Evolutionary conservation across 345 rosid genomes (phyloP).

Genomic region (Hibiscus mutabilis): DNA sequence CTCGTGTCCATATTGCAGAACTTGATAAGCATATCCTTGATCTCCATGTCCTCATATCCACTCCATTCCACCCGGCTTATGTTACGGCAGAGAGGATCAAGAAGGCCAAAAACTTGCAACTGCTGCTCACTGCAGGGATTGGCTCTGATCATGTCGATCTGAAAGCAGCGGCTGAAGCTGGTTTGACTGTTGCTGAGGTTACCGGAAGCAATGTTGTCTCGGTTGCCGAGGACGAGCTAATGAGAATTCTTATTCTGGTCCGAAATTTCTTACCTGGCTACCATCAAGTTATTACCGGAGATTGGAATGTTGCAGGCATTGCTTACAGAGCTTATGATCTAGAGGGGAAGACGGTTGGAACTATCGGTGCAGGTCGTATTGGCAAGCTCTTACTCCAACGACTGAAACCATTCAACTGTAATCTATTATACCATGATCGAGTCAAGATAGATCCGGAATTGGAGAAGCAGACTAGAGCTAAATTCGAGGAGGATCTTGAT

Average conservation of each 20-base stretch:
- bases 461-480: constrained; percentile 67
- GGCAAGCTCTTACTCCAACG: constrained; percentile 84
- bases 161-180: constrained; percentile 83
- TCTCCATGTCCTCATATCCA: constrained; percentile 72
- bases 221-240: constrained; percentile 93
- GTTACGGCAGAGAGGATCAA: constrained; percentile 85
- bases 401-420: constrained; percentile 86
- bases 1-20: constrained; percentile 29
- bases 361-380: constrained; percentile 86
- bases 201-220: constrained; percentile 92
- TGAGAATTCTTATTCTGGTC: constrained; percentile 86
- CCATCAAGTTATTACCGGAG: constrained; percentile 71
- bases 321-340: constrained; percentile 90
- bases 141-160: constrained; percentile 93
- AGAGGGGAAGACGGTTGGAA: constrained; percentile 90
- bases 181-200: constrained; percentile 87
- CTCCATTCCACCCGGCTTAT: constrained; percentile 96
- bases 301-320: constrained; percentile 90
- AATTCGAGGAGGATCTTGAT: constrained; percentile 69
- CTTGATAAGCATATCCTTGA: constrained; percentile 87
- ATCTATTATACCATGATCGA: constrained; percentile 79
- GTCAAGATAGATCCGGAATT: constrained; percentile 64
- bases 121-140: constrained; percentile 91
- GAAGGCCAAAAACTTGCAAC: constrained; percentile 77
- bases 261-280: constrained; percentile 86